Evolutionary conservation across 352 stramenopile genomes (phyloP), one percentile per base, ranked within the genome.

Genomic region (Phytophthora quininea): DNA sequence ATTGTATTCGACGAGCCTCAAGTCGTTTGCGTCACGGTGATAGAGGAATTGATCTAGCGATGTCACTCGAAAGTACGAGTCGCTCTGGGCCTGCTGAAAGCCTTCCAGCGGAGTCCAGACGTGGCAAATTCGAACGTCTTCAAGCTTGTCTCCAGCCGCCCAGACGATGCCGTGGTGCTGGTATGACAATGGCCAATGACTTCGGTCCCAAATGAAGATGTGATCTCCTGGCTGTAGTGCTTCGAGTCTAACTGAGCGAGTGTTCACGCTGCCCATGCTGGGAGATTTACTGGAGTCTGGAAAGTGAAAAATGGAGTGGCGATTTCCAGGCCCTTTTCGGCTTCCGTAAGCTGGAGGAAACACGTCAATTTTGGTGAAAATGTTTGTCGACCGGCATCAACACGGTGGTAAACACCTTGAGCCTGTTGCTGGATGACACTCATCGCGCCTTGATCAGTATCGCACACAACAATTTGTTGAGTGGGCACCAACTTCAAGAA

Each of bases 11-110:
- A 89, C 76, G 9, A 88, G 64, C 29, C 70, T 68, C 47, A 88
- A 56, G 33, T 82, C 37, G 50, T 55, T 30, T 15, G 74, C 58
- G 15, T 66, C 65, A 40, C 79, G 76, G 10, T 82, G 76, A 50
- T 74, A 84, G 10, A 90, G 65, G 64, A 90, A 86, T 54, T 87
- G 73, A 29, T 77, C 53, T 0, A 88, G 73, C 52, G 77, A 84
- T 62, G 82, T 85, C 45, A 90, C 74, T 58, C 79, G 72, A 47
- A 88, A 88, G 54, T 67, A 82, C 43, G 79, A 88, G 62, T 88
- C 75, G 42, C 61, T 67, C 53, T 90, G 76, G 40, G 82, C 75
- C 40, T 83, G 73, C 14, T 24, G 54, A 64, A 78, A 80, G 24
- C 63, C 75, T 47, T 73, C 65, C 6, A 87, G 53, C 14, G 79